Evolutionary conservation across 2,329 filamentous ascomycete genomes (phyloP).

Genomic region (Sporothrix brasiliensis): DNA sequence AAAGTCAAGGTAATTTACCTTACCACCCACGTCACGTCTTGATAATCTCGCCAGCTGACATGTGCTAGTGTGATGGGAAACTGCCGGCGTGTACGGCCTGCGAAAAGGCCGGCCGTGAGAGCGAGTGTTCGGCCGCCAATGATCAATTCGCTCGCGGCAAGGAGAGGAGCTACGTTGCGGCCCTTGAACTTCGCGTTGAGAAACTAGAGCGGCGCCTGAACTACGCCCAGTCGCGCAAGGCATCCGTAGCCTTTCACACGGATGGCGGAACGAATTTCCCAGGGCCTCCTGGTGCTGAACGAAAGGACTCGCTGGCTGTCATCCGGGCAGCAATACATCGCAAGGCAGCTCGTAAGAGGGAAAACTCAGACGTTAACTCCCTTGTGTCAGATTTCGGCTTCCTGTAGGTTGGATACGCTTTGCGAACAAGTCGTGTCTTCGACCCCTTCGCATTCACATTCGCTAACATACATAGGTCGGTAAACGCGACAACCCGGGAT

Average conservation of each 20-base stretch:
- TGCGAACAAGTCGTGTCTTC: background rate
- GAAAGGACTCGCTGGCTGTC: constrained; percentile 64
- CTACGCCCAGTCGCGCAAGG: constrained; percentile 70
- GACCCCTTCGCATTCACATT: background rate
- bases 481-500: constrained; percentile 92
- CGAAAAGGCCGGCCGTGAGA: constrained; percentile 83
- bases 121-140: constrained; percentile 89
- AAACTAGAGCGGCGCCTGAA: constrained; percentile 78
- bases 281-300: constrained; percentile 47
- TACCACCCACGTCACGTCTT: background rate
- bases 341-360: constrained; percentile 65
- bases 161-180: constrained; percentile 93
- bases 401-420: constrained; percentile 60
- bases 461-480: constrained; percentile 60
- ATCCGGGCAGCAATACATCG: constrained; percentile 66
- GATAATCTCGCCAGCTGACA: background rate
- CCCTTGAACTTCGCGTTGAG: constrained; percentile 88
- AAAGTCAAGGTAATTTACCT: constrained; percentile 76
- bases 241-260: constrained; percentile 68
- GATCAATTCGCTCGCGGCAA: constrained; percentile 96
- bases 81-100: constrained; percentile 93
- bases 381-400: constrained; percentile 93
- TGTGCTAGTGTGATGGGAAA: constrained; percentile 81
- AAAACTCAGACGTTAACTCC: constrained; percentile 86
- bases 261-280: constrained; percentile 54